phyloP scores from a whole-genome alignment of 805 yeast genomes.

The Ogataea salicorniae region DNA sequence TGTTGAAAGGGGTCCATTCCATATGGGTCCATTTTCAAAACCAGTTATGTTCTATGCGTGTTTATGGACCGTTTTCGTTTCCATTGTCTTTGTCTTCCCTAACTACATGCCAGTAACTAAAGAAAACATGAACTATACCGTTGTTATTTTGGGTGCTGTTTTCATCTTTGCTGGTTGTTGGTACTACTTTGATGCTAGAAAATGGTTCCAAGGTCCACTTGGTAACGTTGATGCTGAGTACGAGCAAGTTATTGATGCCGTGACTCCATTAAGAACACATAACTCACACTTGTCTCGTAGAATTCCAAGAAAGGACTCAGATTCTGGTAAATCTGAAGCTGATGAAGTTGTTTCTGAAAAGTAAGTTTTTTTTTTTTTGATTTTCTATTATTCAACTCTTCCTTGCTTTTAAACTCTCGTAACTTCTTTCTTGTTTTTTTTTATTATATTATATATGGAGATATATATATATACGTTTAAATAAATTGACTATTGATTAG shows the following conservation, averaged over 20 bases:
- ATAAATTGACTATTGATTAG: no score
- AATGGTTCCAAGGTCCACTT: slow-evolving; percentile 54
- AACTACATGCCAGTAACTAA: slow-evolving; percentile 38
- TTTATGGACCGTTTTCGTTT: slow-evolving; percentile 42
- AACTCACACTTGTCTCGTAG: slow-evolving; percentile 1
- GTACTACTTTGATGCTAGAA: slow-evolving; percentile 44
- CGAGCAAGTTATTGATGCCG: slow-evolving; percentile 16
- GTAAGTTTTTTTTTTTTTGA: neutral
- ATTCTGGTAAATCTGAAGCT: neutral
- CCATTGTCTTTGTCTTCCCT: slow-evolving; percentile 49
- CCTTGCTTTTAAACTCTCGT: neutral
- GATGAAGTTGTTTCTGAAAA: neutral
- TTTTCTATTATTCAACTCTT: neutral
- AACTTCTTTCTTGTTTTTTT: neutral
- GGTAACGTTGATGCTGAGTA: slow-evolving; percentile 38
- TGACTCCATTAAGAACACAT: slow-evolving; percentile 7
- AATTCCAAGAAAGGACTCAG: neutral
- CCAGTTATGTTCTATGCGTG: slow-evolving; percentile 38
- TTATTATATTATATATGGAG: neutral
- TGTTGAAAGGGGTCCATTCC: slow-evolving; percentile 45
- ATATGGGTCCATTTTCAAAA: slow-evolving; percentile 38
- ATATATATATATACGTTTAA: no score
- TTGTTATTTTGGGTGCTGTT: slow-evolving; percentile 42
- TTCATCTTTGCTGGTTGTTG: slow-evolving; percentile 35
- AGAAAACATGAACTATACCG: slow-evolving; percentile 50